These are phyloP conservation scores for Eucommia ulmoides DNA, from an alignment of 257 asterid species.

Conservation along the genomic window DNA sequence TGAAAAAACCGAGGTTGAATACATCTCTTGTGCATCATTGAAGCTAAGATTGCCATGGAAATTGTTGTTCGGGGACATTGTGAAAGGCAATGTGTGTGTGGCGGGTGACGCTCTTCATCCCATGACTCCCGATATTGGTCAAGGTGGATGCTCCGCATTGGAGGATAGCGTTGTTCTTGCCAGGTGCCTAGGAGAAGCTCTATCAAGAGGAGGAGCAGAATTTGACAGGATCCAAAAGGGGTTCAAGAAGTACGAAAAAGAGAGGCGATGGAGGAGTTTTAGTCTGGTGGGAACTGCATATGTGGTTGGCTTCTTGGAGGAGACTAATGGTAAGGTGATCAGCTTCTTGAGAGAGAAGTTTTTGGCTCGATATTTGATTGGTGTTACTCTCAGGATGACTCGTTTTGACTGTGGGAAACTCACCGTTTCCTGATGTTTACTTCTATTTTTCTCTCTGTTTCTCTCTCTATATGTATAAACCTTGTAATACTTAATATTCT, in stretches of 20 bases:
- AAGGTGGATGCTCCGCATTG: constrained; percentile 73
- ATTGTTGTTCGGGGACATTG: constrained; percentile 33
- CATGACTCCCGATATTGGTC: constrained; percentile 74
- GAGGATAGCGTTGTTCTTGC: constrained; percentile 61
- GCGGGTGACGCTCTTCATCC: constrained; percentile 81
- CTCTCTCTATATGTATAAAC: too few relatives aligned
- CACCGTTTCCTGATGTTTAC: constrained; percentile 11
- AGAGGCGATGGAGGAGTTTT: constrained; percentile 67
- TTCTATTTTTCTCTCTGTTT: too few relatives aligned
- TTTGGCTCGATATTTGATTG: constrained; percentile 18
- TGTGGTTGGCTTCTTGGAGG: constrained; percentile 48
- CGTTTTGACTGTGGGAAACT: constrained; percentile 40
- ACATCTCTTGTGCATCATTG: constrained; percentile 32
- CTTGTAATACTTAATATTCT: too few relatives aligned
- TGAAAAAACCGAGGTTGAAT: constrained; percentile 31
- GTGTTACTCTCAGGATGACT: constrained; percentile 21
- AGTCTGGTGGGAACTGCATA: constrained; percentile 38
- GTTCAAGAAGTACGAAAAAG: constrained; percentile 31
- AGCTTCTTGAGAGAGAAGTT: constrained; percentile 36
- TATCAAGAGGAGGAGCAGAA: constrained; percentile 11
- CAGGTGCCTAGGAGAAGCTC: constrained; percentile 36
- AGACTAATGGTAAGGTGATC: constrained; percentile 31
- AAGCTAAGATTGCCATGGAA: constrained; percentile 59
- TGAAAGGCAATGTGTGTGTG: constrained; percentile 38
- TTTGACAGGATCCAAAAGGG: constrained; percentile 19